Evolutionary conservation across 2,329 filamentous ascomycete genomes (phyloP), one percentile per base, ranked within the genome.

Genomic region (Elsinoe ampelina): DNA sequence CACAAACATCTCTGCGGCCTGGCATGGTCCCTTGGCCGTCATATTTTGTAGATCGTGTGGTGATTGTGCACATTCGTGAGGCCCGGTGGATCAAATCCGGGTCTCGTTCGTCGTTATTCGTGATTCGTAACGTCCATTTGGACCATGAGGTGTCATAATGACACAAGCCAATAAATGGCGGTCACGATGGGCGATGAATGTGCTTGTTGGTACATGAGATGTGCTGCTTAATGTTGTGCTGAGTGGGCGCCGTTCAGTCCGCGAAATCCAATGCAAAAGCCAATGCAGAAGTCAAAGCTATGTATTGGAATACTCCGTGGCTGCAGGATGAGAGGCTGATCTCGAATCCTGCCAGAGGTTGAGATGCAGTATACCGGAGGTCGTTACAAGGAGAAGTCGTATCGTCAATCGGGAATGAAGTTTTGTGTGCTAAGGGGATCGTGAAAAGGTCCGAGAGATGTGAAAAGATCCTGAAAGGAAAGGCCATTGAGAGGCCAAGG

Each of bases 31-130:
- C 10, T 45, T 13, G 41, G 41, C 26, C 45, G 17, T 13, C 10
- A 35, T 50, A 26, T 15, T 11, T 15, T 26, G 4, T 15, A 15
- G 45, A 34, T 34, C 30, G 32, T 34, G 45, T 50, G 45, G 45
- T 50, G 45, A 50, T 50, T 50, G 20, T 50, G 15, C 45, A 50
- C 45, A 50, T 50, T 35, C 45, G 5, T 50, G 45, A 50, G 45
- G 15, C 34, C 3, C 45, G 12, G 30, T 22, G 2, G 45, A 50
- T 50, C 45, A 35, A 35, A 34, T 50, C 45, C 45, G 26, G 45
- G n/a, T 35, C 45, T 50, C 45, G 32, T 15, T 30, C 26, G 45
- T 50, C 45, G n/a, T 34, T 35, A 34, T 12, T 50, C 45, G n/a
- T 50, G 10, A 35, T 50, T 34, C 26, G 45, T 50, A 34, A 17